phyloP scores from a whole-genome alignment of 177 flowering plant genomes.

The Vitis hybrid region DNA sequence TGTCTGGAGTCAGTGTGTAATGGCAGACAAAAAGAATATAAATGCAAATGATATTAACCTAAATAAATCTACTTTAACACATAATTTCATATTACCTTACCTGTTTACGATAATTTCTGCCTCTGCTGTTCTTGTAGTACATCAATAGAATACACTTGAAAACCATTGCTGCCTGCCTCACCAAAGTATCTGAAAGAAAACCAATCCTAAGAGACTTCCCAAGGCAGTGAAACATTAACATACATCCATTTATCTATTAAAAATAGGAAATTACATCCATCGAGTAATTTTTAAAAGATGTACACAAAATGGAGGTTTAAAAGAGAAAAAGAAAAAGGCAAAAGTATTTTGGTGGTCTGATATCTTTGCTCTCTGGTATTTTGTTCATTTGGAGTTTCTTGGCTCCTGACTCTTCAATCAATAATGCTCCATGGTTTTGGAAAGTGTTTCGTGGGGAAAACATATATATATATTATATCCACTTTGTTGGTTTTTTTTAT shows the following conservation, averaged over 20 bases:
- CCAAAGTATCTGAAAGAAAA: conserved; percentile 77
- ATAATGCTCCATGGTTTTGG: too few relatives aligned
- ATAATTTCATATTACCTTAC: conserved; percentile 28
- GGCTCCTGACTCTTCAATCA: too few relatives aligned
- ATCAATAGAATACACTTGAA: conserved; percentile 74
- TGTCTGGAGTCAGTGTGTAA: conserved; percentile 3
- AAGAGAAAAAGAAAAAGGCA: too few relatives aligned
- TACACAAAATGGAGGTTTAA: too few relatives aligned
- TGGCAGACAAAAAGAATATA: not conserved
- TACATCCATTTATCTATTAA: not conserved
- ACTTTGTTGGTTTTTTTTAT: too few relatives aligned
- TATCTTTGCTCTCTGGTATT: too few relatives aligned
- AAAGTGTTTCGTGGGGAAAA: too few relatives aligned
- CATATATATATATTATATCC: too few relatives aligned
- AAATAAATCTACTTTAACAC: not conserved
- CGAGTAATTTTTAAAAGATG: too few relatives aligned
- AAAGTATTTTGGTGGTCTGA: too few relatives aligned
- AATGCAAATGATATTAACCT: not conserved
- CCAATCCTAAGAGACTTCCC: not conserved
- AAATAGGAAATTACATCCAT: not conserved
- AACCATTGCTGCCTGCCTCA: conserved; percentile 91
- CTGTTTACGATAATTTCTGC: conserved; percentile 92
- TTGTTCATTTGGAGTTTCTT: too few relatives aligned
- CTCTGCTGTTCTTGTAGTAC: conserved; percentile 90
- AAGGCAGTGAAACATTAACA: not conserved